Base-by-base conservation (phyloP, 2,329 filamentous ascomycete genomes). In the Cordyceps cateniannulata region DNA sequence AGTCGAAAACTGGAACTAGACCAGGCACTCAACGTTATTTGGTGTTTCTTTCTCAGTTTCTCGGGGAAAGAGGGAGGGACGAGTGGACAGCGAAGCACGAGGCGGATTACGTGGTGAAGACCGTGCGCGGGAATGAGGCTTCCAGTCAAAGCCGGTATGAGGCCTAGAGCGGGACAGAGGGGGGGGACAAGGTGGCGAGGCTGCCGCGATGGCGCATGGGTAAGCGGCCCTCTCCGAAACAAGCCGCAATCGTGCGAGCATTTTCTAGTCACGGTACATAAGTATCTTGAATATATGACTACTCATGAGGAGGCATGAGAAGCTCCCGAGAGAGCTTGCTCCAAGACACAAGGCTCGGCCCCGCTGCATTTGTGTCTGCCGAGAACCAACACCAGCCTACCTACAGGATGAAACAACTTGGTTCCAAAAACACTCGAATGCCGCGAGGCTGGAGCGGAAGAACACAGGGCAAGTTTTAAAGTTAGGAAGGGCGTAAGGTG, bases 81-180 rank as follows among this genome's bases (percentile, higher is more conserved):
- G 53, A n/a, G 42, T 56, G 42, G 42, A n/a, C 42, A 18, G 24
- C 27, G 53, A 38, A 25, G 53, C 29, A 24, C 27, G 42, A 47
- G 20, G n/a, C n/a, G 40, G 10, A 55, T 55, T 32, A 56, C 53
- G 42, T 47, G 42, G 53, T 24, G 45, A 56, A 25, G 53, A 14
- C 53, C 53, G 53, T 56, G 53, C 53, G 53, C 53, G n/a, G 42
- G 53, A 56, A 56, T 47, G 53, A 54, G 38, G 38, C 38, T 54
- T 42, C 35, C 51, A 14, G 20, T 35, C 40, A 44, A 44, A 44
- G 6, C 40, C 40, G 40, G 40, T 44, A n/a, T 5, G 16, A 40
- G 5, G 35, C 12, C 35, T 14, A 10, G 35, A 18, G 35, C n/a
- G n/a, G 35, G 9, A 14, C 16, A 40, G 35, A 10, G 12, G 35